Evolutionary conservation across 2,329 filamentous ascomycete species (phyloP), one percentile per base, ranked within the genome.

Genomic region (Hirsutella thompsonii): DNA sequence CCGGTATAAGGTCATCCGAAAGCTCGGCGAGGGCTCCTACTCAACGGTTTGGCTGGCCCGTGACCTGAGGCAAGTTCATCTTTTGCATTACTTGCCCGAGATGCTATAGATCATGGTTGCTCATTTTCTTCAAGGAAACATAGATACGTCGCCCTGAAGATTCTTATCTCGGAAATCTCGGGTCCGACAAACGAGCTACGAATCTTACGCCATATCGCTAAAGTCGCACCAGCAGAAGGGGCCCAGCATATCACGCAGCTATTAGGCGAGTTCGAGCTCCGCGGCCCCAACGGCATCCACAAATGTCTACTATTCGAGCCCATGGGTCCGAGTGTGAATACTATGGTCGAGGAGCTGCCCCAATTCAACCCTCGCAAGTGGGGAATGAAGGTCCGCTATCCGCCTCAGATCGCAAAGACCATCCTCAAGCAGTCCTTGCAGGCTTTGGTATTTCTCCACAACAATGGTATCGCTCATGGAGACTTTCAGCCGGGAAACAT

Each of bases 31-130:
- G 29, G 66, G 68, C 20, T 58, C 59, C 3, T 67, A 52, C 46
- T 67, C 64, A 3, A 70, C 66, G 1, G 65, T 69, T 18, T 71
- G 66, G 68, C 56, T 69, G 34, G 66, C 60, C 20, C 49, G 39
- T 30, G 59, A 63, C 46, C 30, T 44, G 11, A 49, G 29, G 55
- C 52, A 51, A 47, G 41, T 32, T 14, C 30, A 32, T 32, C 30
- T 32, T n/a, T 26, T 43, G 9, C 20, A 30, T 23, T 11, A 10
- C 41, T 32, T 40, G 3, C 42, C 37, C 23, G 13, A 14, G 14
- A 37, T 20, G 4, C 30, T 44, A 28, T 42, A 40, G 30, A 40
- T 39, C 20, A 20, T 38, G 16, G 18, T 38, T 30, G 28, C 37
- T 38, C 37, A 32, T 32, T 38, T 18, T 29, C 37, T 35, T 35